These are phyloP conservation scores for Colletotrichum sp. DNA, from an alignment of 2,329 filamentous ascomycete species.

Conservation along the genomic window DNA sequence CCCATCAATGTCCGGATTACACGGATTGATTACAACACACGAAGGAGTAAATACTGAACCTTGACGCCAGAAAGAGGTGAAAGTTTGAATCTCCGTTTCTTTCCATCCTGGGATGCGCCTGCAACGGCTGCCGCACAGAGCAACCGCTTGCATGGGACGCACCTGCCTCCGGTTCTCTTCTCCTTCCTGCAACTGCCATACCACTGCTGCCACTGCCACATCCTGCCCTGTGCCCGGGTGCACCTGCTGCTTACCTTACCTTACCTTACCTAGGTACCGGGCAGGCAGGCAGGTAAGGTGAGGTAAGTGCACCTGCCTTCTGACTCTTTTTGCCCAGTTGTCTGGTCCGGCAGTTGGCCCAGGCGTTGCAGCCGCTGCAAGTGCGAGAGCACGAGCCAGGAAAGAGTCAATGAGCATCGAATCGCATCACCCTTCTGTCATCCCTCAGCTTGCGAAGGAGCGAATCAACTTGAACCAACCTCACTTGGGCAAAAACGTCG, in stretches of 20 bases:
- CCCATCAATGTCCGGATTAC: not conserved
- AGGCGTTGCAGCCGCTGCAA: not conserved
- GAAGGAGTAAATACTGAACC: not conserved
- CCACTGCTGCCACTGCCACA: not conserved
- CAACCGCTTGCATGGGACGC: slow-evolving; percentile 7
- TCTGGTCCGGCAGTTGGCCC: not conserved
- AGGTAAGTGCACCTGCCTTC: not conserved
- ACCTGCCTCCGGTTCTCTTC: slow-evolving; percentile 8
- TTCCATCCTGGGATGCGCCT: not conserved
- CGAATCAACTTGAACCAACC: not conserved
- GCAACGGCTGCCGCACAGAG: slow-evolving; percentile 2
- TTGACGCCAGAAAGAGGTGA: not conserved
- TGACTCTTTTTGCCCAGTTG: not conserved
- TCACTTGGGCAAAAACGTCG: not conserved
- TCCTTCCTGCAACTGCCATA: not conserved
- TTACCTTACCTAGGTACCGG: no score
- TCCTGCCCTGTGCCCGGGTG: not conserved
- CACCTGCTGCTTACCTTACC: not conserved
- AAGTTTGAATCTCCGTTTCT: not conserved
- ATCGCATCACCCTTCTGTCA: not conserved
- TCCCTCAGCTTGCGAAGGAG: not conserved
- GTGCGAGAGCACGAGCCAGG: not conserved
- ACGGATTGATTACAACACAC: not conserved
- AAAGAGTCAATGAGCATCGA: not conserved
- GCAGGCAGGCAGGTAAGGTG: not conserved